Conservation (phyloP, 2,329 filamentous ascomycete species). For the Fusarium acutatum region DNA sequence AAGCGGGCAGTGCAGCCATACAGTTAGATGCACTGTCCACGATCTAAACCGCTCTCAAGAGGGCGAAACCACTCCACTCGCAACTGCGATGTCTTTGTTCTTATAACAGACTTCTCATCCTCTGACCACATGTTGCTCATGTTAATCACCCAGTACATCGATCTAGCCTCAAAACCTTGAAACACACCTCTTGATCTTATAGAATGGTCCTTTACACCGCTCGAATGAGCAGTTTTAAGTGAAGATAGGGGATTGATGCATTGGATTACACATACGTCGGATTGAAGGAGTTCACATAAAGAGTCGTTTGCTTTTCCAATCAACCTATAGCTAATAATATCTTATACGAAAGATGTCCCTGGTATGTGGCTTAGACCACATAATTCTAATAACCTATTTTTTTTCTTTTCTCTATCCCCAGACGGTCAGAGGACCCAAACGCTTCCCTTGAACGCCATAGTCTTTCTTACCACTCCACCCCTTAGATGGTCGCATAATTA, state of each 20-base stretch:
- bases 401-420: neutral
- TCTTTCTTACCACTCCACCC: neutral
- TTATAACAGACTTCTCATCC: neutral
- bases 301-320: too few species aligned
- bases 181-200: neutral
- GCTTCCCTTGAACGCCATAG: neutral
- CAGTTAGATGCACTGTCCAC: neutral
- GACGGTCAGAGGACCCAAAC: accelerated
- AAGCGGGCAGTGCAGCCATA: neutral
- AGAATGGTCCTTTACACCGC: neutral
- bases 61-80: neutral
- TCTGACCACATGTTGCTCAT: neutral
- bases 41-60: neutral
- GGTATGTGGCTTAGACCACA: accelerated
- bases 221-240: neutral
- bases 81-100: neutral
- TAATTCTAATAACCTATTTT: accelerated
- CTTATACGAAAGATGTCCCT: neutral
- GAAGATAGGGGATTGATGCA: neutral
- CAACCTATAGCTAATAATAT: too few species aligned
- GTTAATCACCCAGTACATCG: neutral
- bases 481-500: accelerated
- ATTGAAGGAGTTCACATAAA: neutral
- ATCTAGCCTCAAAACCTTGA: neutral
- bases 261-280: neutral